These are phyloP conservation scores for Ceratobasidium sp. DNA, from an alignment of 1,284 basidiomycete genomes.

Conservation along the genomic window DNA sequence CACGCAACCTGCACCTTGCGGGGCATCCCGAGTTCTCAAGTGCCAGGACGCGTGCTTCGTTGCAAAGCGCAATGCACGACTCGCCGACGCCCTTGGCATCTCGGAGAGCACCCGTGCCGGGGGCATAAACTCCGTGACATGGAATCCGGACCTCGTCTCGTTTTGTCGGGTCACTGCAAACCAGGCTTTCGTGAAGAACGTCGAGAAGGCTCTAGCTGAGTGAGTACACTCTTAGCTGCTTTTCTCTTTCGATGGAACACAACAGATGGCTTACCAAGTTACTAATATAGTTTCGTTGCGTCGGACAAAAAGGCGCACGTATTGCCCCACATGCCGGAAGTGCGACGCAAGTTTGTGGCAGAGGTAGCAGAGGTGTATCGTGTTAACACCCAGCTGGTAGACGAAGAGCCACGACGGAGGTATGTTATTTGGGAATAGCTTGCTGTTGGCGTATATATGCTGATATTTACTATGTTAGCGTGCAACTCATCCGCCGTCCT, in stretches of 20 bases:
- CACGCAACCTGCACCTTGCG: constrained; percentile 75
- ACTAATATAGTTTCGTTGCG: constrained; percentile 66
- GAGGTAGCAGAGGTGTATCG: constrained; percentile 79
- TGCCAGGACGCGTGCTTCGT: constrained; percentile 84
- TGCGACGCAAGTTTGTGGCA: constrained; percentile 81
- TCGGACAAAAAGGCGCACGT: constrained; percentile 77
- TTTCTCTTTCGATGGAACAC: neutral
- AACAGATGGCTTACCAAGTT: constrained; percentile 15
- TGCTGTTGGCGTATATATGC: neutral
- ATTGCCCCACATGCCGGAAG: constrained; percentile 81
- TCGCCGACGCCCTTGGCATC: constrained; percentile 91
- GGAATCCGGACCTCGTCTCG: constrained; percentile 67
- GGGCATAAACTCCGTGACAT: constrained; percentile 59
- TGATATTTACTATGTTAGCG: constrained; percentile 56
- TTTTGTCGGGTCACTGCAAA: constrained; percentile 67
- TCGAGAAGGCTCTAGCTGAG: constrained; percentile 84
- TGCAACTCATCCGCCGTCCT: constrained; percentile 80
- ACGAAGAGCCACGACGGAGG: constrained; percentile 79
- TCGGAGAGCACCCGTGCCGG: constrained; percentile 56
- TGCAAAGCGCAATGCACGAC: constrained; percentile 82
- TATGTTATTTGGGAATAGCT: constrained; percentile 39
- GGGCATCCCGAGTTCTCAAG: constrained; percentile 67
- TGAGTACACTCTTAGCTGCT: constrained; percentile 55
- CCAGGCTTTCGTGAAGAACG: constrained; percentile 71
- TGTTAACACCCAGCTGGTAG: constrained; percentile 84